These are phyloP conservation scores for Thielaviopsis punctulata DNA, from an alignment of 2,329 filamentous ascomycete genomes.

Conservation along the genomic window DNA sequence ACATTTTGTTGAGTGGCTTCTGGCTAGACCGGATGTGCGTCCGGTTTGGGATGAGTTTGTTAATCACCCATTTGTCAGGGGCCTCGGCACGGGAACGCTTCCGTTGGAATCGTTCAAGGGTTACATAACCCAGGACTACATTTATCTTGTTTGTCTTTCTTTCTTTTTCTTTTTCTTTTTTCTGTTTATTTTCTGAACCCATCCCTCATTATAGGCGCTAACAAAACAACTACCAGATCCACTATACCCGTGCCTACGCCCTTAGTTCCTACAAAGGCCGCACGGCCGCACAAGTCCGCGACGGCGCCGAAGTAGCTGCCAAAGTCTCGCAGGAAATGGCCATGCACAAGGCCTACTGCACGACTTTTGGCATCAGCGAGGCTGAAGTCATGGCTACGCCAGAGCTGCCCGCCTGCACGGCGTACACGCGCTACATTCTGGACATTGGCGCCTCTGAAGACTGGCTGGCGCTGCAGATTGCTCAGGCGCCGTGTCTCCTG, in stretches of 20 bases:
- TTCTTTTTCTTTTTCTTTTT: background rate
- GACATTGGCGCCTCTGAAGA: conserved; percentile 79
- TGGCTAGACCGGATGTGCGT: conserved; percentile 58
- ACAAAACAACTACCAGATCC: conserved; percentile 34
- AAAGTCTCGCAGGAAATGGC: conserved; percentile 67
- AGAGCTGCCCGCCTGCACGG: conserved; percentile 46
- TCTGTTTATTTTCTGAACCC: too few relatives aligned
- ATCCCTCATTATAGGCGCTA: too few relatives aligned
- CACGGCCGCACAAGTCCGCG: conserved; percentile 50
- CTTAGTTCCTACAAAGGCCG: conserved; percentile 74
- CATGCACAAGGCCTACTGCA: conserved; percentile 69
- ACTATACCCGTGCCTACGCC: conserved; percentile 76
- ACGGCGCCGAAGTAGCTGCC: conserved; percentile 40
- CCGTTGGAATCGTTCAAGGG: conserved; percentile 64
- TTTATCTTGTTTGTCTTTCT: conserved; percentile 51
- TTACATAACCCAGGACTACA: conserved; percentile 83
- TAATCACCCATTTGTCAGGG: conserved; percentile 66
- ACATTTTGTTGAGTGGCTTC: conserved; percentile 67
- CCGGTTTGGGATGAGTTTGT: conserved; percentile 59
- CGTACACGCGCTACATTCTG: conserved; percentile 67
- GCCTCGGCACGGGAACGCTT: conserved; percentile 58
- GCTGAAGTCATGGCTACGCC: conserved; percentile 54
- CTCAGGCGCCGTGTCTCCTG: conserved; percentile 73
- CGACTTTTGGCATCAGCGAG: conserved; percentile 58
- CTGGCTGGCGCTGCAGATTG: conserved; percentile 72